Evolutionary conservation across 306 rosid species (phyloP).

Genomic region (Corylus heterophylla): DNA sequence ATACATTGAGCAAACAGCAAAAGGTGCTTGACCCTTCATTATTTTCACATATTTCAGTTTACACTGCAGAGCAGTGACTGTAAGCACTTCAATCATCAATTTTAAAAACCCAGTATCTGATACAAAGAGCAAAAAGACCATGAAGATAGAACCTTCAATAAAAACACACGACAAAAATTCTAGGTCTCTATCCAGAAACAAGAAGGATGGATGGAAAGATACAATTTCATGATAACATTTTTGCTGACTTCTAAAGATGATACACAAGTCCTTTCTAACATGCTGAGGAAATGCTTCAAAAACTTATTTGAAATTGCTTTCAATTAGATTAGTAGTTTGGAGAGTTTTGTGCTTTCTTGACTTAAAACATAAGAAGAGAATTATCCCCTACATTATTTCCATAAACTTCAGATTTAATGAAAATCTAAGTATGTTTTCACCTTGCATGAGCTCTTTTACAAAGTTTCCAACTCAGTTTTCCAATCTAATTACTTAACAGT

Average conservation of each 20-base stretch:
- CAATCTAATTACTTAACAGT: neutral
- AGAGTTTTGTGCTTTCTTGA: neutral
- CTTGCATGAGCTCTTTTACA: neutral
- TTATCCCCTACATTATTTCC: neutral
- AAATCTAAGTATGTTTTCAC: slow-evolving; percentile 1
- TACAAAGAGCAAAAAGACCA: too few relatives aligned
- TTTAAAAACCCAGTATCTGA: neutral
- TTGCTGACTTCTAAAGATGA: neutral
- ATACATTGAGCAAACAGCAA: neutral
- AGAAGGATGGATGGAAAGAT: neutral
- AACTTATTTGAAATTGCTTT: neutral
- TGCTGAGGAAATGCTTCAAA: neutral
- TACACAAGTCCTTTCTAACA: neutral
- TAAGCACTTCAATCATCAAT: neutral
- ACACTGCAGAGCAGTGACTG: neutral
- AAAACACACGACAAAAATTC: neutral
- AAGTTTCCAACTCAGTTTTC: neutral
- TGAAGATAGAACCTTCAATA: neutral
- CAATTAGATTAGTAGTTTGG: neutral
- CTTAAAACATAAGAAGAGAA: slow-evolving; percentile 1
- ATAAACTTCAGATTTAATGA: slow-evolving; percentile 20
- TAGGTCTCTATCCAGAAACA: neutral
- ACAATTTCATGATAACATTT: neutral
- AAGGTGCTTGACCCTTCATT: neutral
- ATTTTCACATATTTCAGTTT: neutral